Conservation (phyloP, 352 stramenopile species). For the Nothophytophthora sp. region DNA sequence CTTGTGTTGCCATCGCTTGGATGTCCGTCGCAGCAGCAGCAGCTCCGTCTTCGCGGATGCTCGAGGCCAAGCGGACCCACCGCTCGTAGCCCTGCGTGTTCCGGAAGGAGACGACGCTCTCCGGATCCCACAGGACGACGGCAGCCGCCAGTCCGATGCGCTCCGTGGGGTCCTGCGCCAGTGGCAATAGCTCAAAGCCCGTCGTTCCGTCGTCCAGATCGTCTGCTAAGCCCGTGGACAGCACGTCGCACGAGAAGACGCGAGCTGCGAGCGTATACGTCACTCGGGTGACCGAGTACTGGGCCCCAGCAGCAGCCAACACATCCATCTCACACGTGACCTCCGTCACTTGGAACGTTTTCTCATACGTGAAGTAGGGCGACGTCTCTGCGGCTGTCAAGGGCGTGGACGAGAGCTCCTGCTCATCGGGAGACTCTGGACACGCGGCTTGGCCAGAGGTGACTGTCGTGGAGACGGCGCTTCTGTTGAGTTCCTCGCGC, state of each 20-base stretch:
- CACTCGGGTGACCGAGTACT: constrained; percentile 32
- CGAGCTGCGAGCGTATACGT: constrained; percentile 29
- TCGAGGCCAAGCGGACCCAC: constrained; percentile 37
- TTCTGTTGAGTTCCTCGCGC: constrained; percentile 25
- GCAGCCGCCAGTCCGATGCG: constrained; percentile 40
- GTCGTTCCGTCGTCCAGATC: constrained; percentile 41
- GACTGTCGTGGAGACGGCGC: constrained; percentile 7
- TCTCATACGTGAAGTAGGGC: constrained; percentile 42
- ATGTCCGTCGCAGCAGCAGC: not conserved
- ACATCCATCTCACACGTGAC: constrained; percentile 28
- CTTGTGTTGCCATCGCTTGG: constrained; percentile 15
- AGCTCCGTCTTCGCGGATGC: not conserved
- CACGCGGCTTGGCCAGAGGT: constrained; percentile 21
- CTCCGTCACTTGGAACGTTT: constrained; percentile 35
- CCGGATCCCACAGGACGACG: constrained; percentile 41
- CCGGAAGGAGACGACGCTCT: constrained; percentile 50
- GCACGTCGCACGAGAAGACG: constrained; percentile 45
- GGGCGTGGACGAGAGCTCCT: constrained; percentile 15
- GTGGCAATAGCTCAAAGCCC: constrained; percentile 49
- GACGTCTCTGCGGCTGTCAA: constrained; percentile 24
- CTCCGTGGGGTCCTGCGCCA: constrained; percentile 4
- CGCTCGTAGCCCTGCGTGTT: constrained; percentile 40
- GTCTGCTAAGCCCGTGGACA: constrained; percentile 48
- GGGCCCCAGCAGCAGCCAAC: constrained; percentile 4
- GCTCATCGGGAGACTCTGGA: constrained; percentile 25